Base-by-base conservation (phyloP, 2,329 filamentous ascomycete genomes). In the Trichoderma afroharzianum region DNA sequence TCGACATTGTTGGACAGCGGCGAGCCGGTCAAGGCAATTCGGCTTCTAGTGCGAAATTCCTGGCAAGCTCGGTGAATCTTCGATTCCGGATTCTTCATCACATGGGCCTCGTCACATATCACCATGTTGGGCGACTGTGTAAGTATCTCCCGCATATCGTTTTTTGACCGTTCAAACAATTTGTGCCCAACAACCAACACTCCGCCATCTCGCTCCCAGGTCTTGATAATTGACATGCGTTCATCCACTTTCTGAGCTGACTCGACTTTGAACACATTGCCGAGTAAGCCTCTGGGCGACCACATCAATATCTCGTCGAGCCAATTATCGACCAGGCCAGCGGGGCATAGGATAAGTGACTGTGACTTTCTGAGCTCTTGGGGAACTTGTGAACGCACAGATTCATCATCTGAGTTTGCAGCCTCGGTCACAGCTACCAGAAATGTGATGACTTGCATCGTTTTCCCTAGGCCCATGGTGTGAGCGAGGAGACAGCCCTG, bases 391-490 rank as follows among this genome's bases (percentile, higher is more conserved):
- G 83, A 82, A 3, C 81, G 81, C 6, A 95, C 82, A 0, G 83
- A 79, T 0, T 82, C 79, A 68, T 94, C 87, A 0, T 79, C 33
- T 0, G 92, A 95, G 24, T 79, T 78, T 4, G 89, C 85, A 3
- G 93, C 88, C 75, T 93, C 87, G 5, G 90, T 85, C 73, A 97
- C 88, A 0, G 93, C 90, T 18, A 92, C 87, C 6, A 98, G 86
- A n/a, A 97, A 83, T 0, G 93, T 92, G 72, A 97, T 93, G 6
- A 94, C 88, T 82, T 97, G 94, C 91, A 97, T 94, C 0, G 94
- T 97, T 82, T 97, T 98, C 18, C 94, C 94, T 3, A 97, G 82
- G 1, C 95, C 95, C 94, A 97, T 97, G 0, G 93, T 93, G 79
- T 97, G 94, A 6, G 94, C 92, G 24, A 97, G 85, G 14, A 97